These are phyloP conservation scores for Mycena kentingensis DNA, from an alignment of 768 basidiomycete species.

Conservation along the genomic window DNA sequence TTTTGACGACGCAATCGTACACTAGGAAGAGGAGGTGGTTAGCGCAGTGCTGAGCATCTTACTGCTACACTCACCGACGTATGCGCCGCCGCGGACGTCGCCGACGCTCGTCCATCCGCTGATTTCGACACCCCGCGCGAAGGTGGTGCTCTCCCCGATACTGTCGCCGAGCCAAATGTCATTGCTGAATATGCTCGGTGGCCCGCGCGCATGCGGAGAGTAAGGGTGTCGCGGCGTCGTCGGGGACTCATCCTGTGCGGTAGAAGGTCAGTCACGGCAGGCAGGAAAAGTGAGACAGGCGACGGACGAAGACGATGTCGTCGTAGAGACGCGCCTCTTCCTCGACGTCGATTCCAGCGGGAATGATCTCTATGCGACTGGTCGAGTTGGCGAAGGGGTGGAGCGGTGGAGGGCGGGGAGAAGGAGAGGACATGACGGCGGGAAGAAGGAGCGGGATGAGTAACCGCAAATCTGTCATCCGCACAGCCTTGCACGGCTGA, in stretches of 20 bases:
- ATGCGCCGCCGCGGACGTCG: slow-evolving; percentile 62
- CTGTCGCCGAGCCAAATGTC: slow-evolving; percentile 75
- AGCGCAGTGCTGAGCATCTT: slow-evolving; percentile 1
- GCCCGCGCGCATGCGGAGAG: slow-evolving; percentile 28
- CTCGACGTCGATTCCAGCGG: slow-evolving; percentile 62
- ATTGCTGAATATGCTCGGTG: slow-evolving; percentile 61
- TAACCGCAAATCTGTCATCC: no score
- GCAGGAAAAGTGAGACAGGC: background rate
- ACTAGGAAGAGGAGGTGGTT: slow-evolving; percentile 35
- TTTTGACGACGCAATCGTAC: slow-evolving; percentile 70
- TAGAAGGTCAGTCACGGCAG: background rate
- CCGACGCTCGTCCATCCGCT: slow-evolving; percentile 75
- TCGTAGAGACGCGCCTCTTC: slow-evolving; percentile 71
- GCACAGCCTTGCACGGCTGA: no score
- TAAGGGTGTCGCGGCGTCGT: slow-evolving; percentile 26
- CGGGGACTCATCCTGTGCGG: slow-evolving; percentile 10
- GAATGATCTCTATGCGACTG: slow-evolving; percentile 53
- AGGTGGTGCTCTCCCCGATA: slow-evolving; percentile 51
- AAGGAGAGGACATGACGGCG: no score
- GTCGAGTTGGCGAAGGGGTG: slow-evolving; percentile 8
- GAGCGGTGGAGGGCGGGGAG: no score
- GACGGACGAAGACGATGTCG: slow-evolving; percentile 53
- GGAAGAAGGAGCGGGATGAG: no score
- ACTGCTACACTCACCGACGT: slow-evolving; percentile 66
- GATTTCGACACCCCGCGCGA: slow-evolving; percentile 67